Base-by-base conservation (phyloP, 768 basidiomycete genomes). In the Punctularia strigosozonata region DNA sequence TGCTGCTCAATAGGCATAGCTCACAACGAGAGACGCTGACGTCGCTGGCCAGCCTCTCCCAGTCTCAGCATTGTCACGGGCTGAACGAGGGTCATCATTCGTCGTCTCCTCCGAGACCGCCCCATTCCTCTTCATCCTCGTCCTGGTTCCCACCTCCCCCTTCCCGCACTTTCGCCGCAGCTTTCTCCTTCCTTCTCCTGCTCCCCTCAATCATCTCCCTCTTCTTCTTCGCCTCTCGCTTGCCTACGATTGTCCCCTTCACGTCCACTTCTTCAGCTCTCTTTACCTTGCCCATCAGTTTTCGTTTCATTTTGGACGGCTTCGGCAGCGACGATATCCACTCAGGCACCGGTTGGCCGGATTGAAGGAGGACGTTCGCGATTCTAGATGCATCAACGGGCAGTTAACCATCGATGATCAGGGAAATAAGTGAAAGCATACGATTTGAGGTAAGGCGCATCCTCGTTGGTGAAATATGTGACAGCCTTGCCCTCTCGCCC, bases 241-340 rank as follows among this genome's bases (percentile, higher is more conserved):
- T 71, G 4, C 83, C n/a, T n/a, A n/a, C 82, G 36, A 86, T 68
- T 44, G 66, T 71, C 26, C 81, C 67, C 4, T 82, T 81, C 19
- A 66, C 64, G 48, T 84, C 85, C 37, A 89, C 78, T 4, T 61
- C 67, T 36, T 90, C 82, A 3, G 83, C 72, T 15, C 83, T 80
- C 56, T 86, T 82, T 5, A 77, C 65, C 60, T 83, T 88, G 41
- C 86, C 86, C 76, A 97, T 87, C 52, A 77, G 66, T 49, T 69
- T 76, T 45, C 83, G 79, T 61, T 84, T 82, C 66, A 90, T 69
- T 60, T 89, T 94, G 2, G 85, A 85, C 0, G 94, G 91, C 55
- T 87, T 91, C 17, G 84, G 84, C n/a, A 99, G 69, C 47, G 84
- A 83, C n/a, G 85, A 56, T 46, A 98, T 97, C 87, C 91, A 99